Evolutionary conservation across 352 stramenopile genomes (phyloP).

Genomic region (Pythium grandisporangium): DNA sequence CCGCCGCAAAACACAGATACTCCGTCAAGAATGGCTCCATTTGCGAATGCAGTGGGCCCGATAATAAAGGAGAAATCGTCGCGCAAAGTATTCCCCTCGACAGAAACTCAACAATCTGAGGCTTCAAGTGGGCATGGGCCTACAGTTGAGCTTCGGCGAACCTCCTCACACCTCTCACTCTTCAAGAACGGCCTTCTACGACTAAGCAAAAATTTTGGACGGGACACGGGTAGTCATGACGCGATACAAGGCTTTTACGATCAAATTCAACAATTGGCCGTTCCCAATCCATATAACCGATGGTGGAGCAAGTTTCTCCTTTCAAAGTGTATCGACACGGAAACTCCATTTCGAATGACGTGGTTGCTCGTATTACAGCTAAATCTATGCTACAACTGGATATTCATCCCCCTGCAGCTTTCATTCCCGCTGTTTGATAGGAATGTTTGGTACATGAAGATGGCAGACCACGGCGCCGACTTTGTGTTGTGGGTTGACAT

Average conservation of each 20-base stretch:
- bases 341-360: slow-evolving; percentile 27
- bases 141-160: neutral
- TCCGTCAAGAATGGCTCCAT: too few species aligned
- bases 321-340: slow-evolving; percentile 20
- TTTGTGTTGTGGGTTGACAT: slow-evolving; percentile 32
- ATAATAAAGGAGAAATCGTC: too few species aligned
- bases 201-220: slow-evolving; percentile 7
- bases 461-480: slow-evolving; percentile 22
- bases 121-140: too few species aligned
- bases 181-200: slow-evolving; percentile 6
- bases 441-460: slow-evolving; percentile 18
- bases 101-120: neutral
- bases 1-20: too few species aligned
- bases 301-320: slow-evolving; percentile 32
- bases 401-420: slow-evolving; percentile 34
- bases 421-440: slow-evolving; percentile 26
- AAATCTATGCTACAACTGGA: slow-evolving; percentile 43
- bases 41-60: too few species aligned
- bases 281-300: slow-evolving; percentile 1
- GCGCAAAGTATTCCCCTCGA: too few species aligned
- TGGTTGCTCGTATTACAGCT: slow-evolving; percentile 35
- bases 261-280: slow-evolving; percentile 19
- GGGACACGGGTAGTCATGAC: slow-evolving; percentile 16
- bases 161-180: slow-evolving; percentile 6
- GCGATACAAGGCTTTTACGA: slow-evolving; percentile 52